Evolutionary conservation across 2,329 filamentous ascomycete species (phyloP).

Genomic region (Huntiella bhutanensis): DNA sequence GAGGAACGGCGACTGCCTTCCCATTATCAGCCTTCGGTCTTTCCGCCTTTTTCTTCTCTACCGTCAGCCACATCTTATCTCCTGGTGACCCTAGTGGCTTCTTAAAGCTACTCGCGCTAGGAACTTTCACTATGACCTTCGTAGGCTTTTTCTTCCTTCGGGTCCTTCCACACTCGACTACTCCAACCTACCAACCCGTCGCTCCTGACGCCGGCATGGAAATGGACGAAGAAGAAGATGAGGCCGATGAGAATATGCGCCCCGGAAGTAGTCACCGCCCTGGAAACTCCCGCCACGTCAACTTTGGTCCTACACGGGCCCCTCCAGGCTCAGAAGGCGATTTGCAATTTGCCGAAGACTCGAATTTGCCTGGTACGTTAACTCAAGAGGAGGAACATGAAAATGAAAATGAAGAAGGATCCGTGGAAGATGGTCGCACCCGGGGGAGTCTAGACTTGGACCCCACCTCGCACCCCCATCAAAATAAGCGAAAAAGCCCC

Average conservation of each 20-base stretch:
- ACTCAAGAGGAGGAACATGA: background rate
- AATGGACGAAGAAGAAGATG: background rate
- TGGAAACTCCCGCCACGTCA: background rate
- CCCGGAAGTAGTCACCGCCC: background rate
- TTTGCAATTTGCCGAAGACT: slow-evolving; percentile 5
- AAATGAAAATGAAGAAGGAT: too few species aligned
- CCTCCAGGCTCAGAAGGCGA: background rate
- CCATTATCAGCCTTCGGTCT: slow-evolving; percentile 83
- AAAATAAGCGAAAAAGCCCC: too few species aligned
- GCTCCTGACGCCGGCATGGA: slow-evolving; percentile 8
- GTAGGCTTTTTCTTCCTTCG: slow-evolving; percentile 70
- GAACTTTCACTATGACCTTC: slow-evolving; percentile 59
- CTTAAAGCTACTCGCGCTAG: slow-evolving; percentile 58
- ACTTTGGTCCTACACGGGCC: slow-evolving; percentile 1
- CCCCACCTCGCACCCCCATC: too few species aligned
- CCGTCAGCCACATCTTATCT: slow-evolving; percentile 56
- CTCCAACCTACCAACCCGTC: slow-evolving; percentile 35
- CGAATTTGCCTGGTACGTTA: slow-evolving; percentile 40
- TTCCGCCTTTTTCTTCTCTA: slow-evolving; percentile 90
- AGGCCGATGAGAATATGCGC: background rate
- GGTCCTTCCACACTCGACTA: slow-evolving; percentile 38
- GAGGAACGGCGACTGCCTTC: slow-evolving; percentile 86
- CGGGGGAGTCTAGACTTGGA: too few species aligned
- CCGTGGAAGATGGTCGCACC: too few species aligned
- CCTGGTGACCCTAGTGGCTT: slow-evolving; percentile 69